Evolutionary conservation across 345 rosid genomes (phyloP).

Genomic region (Brassica nigra): DNA sequence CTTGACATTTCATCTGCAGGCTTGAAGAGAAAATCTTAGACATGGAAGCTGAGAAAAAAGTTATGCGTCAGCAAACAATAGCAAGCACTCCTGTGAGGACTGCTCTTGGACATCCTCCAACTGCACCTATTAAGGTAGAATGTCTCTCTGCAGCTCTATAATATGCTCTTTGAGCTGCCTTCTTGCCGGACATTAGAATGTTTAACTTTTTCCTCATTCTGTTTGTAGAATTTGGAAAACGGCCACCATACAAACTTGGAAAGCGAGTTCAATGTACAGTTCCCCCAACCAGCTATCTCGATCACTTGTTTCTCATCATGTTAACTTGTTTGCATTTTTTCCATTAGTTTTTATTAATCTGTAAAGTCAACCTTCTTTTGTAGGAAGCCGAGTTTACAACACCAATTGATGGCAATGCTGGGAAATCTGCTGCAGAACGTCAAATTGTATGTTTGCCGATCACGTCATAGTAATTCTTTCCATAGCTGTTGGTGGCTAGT

Average conservation of each 20-base stretch:
- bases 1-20: conserved; percentile 51
- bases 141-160: conserved; percentile 23
- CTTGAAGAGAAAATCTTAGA: conserved; percentile 84
- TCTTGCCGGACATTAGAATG: conserved; percentile 7
- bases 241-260: conserved; percentile 72
- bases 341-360: conserved; percentile 12
- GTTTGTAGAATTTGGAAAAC: conserved; percentile 79
- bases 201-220: conserved; percentile 7
- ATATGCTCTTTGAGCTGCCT: not conserved
- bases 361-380: conserved; percentile 12
- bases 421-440: conserved; percentile 72
- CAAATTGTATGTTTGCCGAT: conserved; percentile 67
- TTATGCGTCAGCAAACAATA: conserved; percentile 75
- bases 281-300: conserved; percentile 18
- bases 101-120: conserved; percentile 61
- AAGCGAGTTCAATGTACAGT: conserved; percentile 59
- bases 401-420: conserved; percentile 70
- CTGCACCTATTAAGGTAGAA: conserved; percentile 55
- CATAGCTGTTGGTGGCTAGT: conserved; percentile 20
- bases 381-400: conserved; percentile 76
- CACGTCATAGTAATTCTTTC: not conserved
- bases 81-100: conserved; percentile 56
- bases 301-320: not conserved
- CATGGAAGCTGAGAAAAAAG: conserved; percentile 81
- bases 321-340: conserved; percentile 8